Base-by-base conservation (phyloP, 2,329 filamentous ascomycete species). In the Delphinella strobiligena region DNA sequence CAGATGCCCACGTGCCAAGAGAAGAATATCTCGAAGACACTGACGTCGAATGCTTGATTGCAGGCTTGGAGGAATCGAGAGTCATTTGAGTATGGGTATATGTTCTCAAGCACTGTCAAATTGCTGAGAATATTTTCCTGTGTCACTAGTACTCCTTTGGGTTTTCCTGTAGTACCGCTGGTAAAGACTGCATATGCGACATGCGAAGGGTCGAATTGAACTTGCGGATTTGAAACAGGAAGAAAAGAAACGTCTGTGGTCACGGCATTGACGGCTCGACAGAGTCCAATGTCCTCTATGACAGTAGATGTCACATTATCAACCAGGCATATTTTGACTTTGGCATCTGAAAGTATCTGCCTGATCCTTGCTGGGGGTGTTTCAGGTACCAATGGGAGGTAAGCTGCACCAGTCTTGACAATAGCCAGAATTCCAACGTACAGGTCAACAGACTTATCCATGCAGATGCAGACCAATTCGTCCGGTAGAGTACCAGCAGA, bases 1-100 rank as follows among this genome's bases (percentile, higher is more conserved):
- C 80, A 82, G 66, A 89, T 84, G 3, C 85, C 85, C 24, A 71
- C 69, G 34, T 74, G 72, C 81, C 86, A 93, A 0, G 85, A 68
- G 50, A 85, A 93, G 55, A 93, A 89, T 11, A 93, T 88, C 52
- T 93, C 87, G 54, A 93, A 93, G 0, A 93, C 82, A 0, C 85
- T 93, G 2, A 93, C 72, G 52, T 93, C 84, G 53, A 93, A 93
- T 0, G 80, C 81, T 52, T 87, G 82, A 0, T 84, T 89, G 52
- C 82, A 93, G 2, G 82, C 76, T 58, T 93, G 87, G 0, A 94
- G 64, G 22, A 93, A 64, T n/a, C 77, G 72, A 1, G 77, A 72
- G 1, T 55, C 56, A 1, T 54, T 42, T 2, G 61, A 53, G 0
- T 64, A 62, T 0, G 82, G 81, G 51, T 93, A 93, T 0, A 83